A percentile compares a stretch with the other conserved stretches of the same genome.
These are phyloP conservation scores for Colletotrichum navitas DNA, from an alignment of 2,329 filamentous ascomycete genomes.

Conservation along the genomic window DNA sequence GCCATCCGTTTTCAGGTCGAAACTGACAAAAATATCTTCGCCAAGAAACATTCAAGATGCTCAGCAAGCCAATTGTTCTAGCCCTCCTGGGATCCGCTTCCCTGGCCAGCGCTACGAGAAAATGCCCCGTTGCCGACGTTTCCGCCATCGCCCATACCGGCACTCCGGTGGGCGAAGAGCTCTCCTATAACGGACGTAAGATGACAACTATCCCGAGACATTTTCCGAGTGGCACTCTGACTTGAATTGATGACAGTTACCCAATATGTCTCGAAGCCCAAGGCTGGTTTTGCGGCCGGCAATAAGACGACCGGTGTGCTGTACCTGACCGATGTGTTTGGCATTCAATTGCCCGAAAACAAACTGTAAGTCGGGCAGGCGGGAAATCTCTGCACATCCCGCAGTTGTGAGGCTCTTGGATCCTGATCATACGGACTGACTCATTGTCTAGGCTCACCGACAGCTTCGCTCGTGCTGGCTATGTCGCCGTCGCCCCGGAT, in stretches of 20 bases:
- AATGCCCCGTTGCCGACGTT: constrained; percentile 31
- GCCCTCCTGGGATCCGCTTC: constrained; percentile 28
- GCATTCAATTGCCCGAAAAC: constrained; percentile 50
- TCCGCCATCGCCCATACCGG: constrained; percentile 37
- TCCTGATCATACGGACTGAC: not conserved
- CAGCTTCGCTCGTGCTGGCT: constrained; percentile 75
- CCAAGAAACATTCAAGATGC: constrained; percentile 24
- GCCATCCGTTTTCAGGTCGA: not conserved
- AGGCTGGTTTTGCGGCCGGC: constrained; percentile 1
- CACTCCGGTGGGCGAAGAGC: constrained; percentile 28
- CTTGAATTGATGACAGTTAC: constrained; percentile 1
- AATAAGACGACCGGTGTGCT: constrained; percentile 31
- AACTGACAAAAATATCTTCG: not conserved
- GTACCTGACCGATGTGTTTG: constrained; percentile 53
- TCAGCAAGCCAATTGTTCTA: constrained; percentile 20
- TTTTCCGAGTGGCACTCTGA: not conserved
- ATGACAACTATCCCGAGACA: not conserved
- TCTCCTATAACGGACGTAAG: constrained; percentile 34
- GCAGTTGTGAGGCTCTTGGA: too few species aligned
- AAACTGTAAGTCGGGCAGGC: constrained; percentile 38
- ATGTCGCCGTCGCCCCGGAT: constrained; percentile 74
- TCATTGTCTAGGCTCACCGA: constrained; percentile 63
- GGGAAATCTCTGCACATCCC: too few species aligned
- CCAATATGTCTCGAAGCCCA: constrained; percentile 39
- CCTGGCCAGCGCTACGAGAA: constrained; percentile 13